Evolutionary conservation across 495 filamentous ascomycete species (phyloP), one percentile per base, ranked within the genome.

Genomic region (Hyaloscypha bicolor): DNA sequence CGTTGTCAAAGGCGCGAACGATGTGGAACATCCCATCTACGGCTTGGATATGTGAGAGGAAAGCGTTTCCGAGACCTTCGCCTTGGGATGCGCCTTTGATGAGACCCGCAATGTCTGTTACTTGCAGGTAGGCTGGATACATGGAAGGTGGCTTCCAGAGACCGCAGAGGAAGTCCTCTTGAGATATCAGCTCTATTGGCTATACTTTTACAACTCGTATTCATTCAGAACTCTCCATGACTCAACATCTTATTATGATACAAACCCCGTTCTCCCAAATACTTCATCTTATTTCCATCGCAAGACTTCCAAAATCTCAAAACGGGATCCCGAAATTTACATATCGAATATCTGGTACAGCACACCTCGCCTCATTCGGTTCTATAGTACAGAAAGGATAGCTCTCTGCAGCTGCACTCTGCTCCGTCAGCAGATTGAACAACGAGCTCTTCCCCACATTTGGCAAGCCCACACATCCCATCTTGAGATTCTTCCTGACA

Each of bases 361-460:
- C 60, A 63, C 73, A 75, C 29, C 73, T 68, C 22, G 73, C 73
- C 55, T 75, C 73, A 60, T 75, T 73, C 57, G 73, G 73, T 57
- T 75, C 73, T 65, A 75, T 75, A 6, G 73, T 75, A 56, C 73
- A 75, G 62, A 75, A 75, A 1, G 71, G 71, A 60, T 73, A 73
- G 39, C 73, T 75, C 60, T 75, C 73, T 3, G 73, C 73, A n/a
- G 69, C 68, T 16, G 68, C 71, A 63, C 61, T 69, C 62, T 75
- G 71, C 63, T 72, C 65, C 25, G 71, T 75, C 48, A 75, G 56
- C 21, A 75, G 62, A 60, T 75, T 75, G 64, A 75, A 75, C 48
- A 75, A 60, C 11, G 64, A 69, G 45, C 67, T 71, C 62, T 75
- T 88, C 22, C 86, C 73, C 35, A 75, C 73, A 62, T 75, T 75